Evolutionary conservation across 2,329 filamentous ascomycete genomes (phyloP).

Genomic region (Cladosporium sp.): DNA sequence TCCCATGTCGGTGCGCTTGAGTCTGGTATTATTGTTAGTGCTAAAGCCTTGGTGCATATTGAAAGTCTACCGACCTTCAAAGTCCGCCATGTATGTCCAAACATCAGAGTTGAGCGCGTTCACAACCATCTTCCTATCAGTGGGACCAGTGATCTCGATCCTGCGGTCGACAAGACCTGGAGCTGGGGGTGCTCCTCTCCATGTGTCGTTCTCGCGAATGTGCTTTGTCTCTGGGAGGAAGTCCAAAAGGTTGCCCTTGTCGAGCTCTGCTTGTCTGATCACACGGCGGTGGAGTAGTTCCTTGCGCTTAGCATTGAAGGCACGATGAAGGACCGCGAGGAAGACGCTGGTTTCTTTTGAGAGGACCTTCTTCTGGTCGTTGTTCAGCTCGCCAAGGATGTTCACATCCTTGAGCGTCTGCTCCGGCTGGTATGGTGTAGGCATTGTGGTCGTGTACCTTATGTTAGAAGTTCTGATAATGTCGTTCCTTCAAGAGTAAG

Average conservation of each 20-base stretch:
- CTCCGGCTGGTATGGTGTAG: conserved; percentile 46
- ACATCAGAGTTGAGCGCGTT: conserved; percentile 95
- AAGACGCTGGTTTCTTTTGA: conserved; percentile 88
- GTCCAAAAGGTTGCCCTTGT: conserved; percentile 84
- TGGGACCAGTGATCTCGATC: conserved; percentile 96
- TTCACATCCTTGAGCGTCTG: conserved; percentile 82
- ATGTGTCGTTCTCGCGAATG: conserved; percentile 90
- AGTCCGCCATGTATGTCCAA: conserved; percentile 99
- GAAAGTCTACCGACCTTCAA: conserved; percentile 69
- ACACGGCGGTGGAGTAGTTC: conserved; percentile 82
- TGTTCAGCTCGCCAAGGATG: conserved; percentile 76
- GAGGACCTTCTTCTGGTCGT: conserved; percentile 84
- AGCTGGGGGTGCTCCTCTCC: conserved; percentile 88
- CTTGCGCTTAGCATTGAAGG: conserved; percentile 90
- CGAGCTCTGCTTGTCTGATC: conserved; percentile 86
- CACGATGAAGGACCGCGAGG: conserved; percentile 89
- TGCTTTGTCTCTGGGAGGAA: conserved; percentile 95
- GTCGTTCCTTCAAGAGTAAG: neutral
- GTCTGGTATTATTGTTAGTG: conserved; percentile 55
- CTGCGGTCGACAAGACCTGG: conserved; percentile 90
- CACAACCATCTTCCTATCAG: conserved; percentile 98
- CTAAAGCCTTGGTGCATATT: neutral
- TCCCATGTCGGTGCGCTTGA: conserved; percentile 97
- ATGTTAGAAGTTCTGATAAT: neutral
- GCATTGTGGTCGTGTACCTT: conserved; percentile 21